Base-by-base conservation (phyloP, 768 basidiomycete genomes). In the Suillus brevipes region DNA sequence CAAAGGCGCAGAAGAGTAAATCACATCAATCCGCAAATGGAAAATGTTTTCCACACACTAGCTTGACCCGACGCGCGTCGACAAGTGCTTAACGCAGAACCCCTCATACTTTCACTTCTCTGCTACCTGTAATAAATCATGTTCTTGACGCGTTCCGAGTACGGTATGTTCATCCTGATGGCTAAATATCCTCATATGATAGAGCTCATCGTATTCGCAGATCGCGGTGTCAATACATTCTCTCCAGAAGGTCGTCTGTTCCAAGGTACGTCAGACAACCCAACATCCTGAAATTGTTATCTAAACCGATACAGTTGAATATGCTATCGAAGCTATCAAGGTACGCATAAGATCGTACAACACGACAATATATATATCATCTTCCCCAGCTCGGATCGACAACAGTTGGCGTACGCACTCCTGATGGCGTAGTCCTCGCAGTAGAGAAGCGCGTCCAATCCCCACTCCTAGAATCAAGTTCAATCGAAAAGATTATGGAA, bases 401-500 rank as follows among this genome's bases (percentile, higher is more conserved):
- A 66, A 97, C 97, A 49, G 92, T 99, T 70, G 97, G 97, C 65
- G 91, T 99, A 75, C 87, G 88, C 73, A 98, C 97, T 38, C 84
- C 89, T 45, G 84, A 92, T 70, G 97, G 97, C 65, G 91, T 95
- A 70, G 84, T 99, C 68, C 90, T 99, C 65, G 97, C 88, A 62
- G 95, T 99, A 69, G 97, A 99, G 83, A 99, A 99, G 81, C 95
- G 97, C 77, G 94, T 97, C 61, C 95, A 97, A 78, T 98, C 96
- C 0, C 93, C 95, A 12, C 86, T 99, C 57, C 87, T 99, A 72
- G 97, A 98, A 81, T 89, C 95, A 47, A 91, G 87, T 67, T 96
- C 95, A 63, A 95, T 99, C 74, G 97, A 99, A 78, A 99, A 99
- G 84, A 99, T 99, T 76, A 98, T 99, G 97, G 97, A 99, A 82